Evolutionary conservation across 805 yeast genomes (phyloP).

Genomic region (Suhomyces canberraensis): DNA sequence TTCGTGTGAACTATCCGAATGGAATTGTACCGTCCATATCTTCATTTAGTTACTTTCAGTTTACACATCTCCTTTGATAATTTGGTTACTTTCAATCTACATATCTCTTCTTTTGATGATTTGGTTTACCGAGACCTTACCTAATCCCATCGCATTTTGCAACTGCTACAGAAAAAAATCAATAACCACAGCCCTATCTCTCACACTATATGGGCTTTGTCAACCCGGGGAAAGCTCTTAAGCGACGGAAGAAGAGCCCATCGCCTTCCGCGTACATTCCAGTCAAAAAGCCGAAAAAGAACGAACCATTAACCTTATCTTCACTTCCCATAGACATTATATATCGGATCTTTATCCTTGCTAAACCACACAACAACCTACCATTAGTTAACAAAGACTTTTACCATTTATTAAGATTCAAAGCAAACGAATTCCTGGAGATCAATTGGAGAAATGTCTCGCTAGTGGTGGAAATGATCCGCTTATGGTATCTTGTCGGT

Average conservation of each 20-base stretch:
- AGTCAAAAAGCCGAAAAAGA: neutral
- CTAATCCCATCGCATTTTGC: too few species aligned
- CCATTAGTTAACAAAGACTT: conserved; percentile 33
- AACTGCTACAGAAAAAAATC: too few species aligned
- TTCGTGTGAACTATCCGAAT: too few species aligned
- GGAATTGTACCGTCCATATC: too few species aligned
- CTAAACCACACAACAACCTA: conserved; percentile 32
- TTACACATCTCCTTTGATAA: too few species aligned
- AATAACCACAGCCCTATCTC: too few species aligned
- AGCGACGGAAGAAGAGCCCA: conserved; percentile 8
- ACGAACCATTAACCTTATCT: conserved; percentile 16
- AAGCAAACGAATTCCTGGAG: conserved; percentile 2
- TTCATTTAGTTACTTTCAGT: too few species aligned
- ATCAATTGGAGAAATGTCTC: conserved; percentile 17
- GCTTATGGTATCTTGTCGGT: conserved; percentile 16
- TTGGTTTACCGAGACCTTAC: too few species aligned
- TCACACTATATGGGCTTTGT: conserved; percentile 34
- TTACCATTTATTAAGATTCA: conserved; percentile 22
- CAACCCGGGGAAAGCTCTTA: conserved; percentile 21
- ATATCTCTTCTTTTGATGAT: too few species aligned
- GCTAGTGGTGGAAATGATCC: conserved; percentile 21
- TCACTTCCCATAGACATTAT: conserved; percentile 44
- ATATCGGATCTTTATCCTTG: conserved; percentile 33
- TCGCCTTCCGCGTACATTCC: too few species aligned
- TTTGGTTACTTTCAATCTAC: too few species aligned